Conservation (phyloP, 306 rosid genomes). For the Glycine latifolia region DNA sequence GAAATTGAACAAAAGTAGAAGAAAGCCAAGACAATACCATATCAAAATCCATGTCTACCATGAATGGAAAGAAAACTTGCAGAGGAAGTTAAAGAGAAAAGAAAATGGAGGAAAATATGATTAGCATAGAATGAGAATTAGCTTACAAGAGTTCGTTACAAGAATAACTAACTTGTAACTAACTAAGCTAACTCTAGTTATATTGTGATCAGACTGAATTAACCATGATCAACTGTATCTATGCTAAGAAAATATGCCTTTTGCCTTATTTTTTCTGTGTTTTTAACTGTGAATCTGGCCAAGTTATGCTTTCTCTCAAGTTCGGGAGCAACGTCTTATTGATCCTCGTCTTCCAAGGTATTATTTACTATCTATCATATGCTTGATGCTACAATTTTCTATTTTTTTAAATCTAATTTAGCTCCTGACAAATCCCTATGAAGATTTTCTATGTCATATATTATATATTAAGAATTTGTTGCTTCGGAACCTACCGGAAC, state of each 20-base stretch:
- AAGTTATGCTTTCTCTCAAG: background rate
- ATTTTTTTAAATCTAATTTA: conserved; percentile 17
- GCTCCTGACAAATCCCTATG: conserved; percentile 17
- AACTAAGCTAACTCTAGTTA: no score
- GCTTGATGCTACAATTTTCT: conserved; percentile 8
- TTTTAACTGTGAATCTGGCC: background rate
- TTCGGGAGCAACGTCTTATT: conserved; percentile 72
- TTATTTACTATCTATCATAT: conserved; percentile 13
- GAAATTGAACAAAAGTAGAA: no score
- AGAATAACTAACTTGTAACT: no score
- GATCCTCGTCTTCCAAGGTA: conserved; percentile 93
- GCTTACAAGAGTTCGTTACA: no score
- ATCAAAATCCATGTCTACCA: no score
- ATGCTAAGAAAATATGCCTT: conserved; percentile 32
- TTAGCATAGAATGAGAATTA: no score
- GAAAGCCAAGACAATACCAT: no score
- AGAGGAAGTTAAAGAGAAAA: no score
- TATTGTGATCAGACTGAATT: no score
- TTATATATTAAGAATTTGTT: conserved; percentile 22
- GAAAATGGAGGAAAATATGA: no score
- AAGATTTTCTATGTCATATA: conserved; percentile 30
- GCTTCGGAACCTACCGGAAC: conserved; percentile 83
- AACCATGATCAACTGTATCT: no score
- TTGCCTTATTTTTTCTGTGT: conserved; percentile 7
- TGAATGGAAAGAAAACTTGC: no score